These are phyloP conservation scores for Emiliania huxleyi DNA, from an alignment of 78 protist genomes.

Conservation along the genomic window DNA sequence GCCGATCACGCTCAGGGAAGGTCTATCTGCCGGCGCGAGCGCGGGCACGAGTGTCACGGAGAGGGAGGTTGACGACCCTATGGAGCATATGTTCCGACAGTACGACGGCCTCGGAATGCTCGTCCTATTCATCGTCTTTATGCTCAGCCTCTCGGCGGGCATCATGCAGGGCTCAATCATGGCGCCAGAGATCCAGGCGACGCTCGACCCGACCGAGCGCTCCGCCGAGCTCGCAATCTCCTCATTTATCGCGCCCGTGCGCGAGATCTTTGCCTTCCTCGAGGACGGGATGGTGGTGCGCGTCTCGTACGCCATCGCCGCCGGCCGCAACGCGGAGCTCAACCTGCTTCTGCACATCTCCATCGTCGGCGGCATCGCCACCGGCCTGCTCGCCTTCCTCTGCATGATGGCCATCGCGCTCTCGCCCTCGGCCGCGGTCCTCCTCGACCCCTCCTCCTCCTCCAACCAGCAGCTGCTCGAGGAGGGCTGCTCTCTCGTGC, in stretches of 20 bases:
- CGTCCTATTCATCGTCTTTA: no score
- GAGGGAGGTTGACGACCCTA: no score
- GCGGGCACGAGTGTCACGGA: no score
- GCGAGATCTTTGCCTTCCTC: neutral
- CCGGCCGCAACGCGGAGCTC: neutral
- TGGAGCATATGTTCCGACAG: no score
- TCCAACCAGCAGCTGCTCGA: neutral
- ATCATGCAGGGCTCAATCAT: no score
- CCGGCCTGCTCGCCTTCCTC: neutral
- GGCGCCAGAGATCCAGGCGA: neutral
- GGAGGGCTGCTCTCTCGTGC: neutral
- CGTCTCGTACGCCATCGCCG: neutral
- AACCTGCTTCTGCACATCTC: neutral
- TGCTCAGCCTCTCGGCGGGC: no score
- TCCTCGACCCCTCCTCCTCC: neutral
- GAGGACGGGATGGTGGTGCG: neutral
- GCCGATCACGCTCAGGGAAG: no score
- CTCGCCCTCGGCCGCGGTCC: neutral
- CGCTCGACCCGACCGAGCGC: neutral
- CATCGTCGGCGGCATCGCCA: neutral
- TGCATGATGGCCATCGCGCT: neutral
- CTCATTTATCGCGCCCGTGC: neutral
- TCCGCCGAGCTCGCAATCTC: neutral
- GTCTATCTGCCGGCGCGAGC: no score
- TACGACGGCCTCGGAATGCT: no score